Base-by-base conservation (phyloP, 129 eudicot genomes). In the Helichrysum umbraculigerum region DNA sequence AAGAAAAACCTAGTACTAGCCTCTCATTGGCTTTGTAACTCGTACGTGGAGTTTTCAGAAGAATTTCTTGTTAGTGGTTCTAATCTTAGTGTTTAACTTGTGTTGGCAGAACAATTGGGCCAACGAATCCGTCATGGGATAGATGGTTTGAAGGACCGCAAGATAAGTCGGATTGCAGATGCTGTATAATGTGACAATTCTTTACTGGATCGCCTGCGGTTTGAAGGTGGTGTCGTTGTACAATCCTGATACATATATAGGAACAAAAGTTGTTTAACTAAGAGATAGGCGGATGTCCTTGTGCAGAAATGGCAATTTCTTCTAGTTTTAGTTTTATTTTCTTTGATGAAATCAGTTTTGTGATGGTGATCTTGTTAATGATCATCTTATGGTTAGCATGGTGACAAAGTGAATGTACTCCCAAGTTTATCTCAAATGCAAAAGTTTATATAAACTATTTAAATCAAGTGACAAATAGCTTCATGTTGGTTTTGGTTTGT, bases 91-190 rank as follows among this genome's bases (percentile, higher is more conserved):
- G 17, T 56, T 37, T 41, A 60, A 5, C 35, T 1, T 63, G n/a
- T 70, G 37, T 58, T 71, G 71, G 58, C 86, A 88, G 96, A 75
- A 88, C 92, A 64, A 79, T 35, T 32, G 92, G 90, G n/a, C 92
- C 97, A 14, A 25, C 81, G 10, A 85, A 79, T 78, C 89, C 92
- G 14, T 22, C 68, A 25, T 91, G 97, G 97, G 92, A 91, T 79
- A 81, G 92, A 81, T 91, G 97, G 97, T 91, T 91, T 44, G 97
- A 88, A 82, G 88, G 96, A 66, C 86, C 89, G 35, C 82, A 82
- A 78, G 87, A 88, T 50, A 76, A 88, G 47, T 76, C 88, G 0
- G 83, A 89, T 37, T 87, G 87, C 85, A 81, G 87, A 41, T 88
- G 94, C 78, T 83, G 88, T 85, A 85, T 86, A 60, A 21, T 91